Evolutionary conservation across 2,329 filamentous ascomycete genomes (phyloP).

Genomic region (Cladosporium sp.): DNA sequence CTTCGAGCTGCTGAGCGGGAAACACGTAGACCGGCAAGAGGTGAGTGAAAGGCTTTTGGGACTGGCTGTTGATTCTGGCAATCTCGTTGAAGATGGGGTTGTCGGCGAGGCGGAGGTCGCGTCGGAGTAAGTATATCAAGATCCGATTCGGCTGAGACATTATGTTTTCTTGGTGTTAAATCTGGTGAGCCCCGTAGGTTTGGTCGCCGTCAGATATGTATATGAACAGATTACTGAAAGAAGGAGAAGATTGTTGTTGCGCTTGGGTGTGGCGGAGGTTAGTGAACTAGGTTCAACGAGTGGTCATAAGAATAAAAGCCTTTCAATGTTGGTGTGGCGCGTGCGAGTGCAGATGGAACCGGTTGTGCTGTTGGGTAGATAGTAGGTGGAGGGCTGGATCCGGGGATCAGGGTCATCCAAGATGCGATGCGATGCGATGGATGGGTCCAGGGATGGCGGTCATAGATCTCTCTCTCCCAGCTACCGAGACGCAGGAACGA

Average conservation of each 20-base stretch:
- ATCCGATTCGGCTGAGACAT: slow-evolving; percentile 35
- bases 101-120: slow-evolving; percentile 69
- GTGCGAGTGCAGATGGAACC: slow-evolving; percentile 4
- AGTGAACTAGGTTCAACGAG: slow-evolving; percentile 3
- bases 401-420: background rate
- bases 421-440: slow-evolving; percentile 2
- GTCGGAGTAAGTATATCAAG: slow-evolving; percentile 67
- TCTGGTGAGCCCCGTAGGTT: background rate
- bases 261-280: background rate
- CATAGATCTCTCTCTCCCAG: slow-evolving; percentile 7
- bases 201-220: background rate
- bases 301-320: slow-evolving; percentile 4
- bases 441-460: slow-evolving; percentile 11
- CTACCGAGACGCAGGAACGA: slow-evolving; percentile 12
- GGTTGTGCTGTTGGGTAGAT: too few species aligned
- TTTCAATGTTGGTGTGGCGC: slow-evolving; percentile 2
- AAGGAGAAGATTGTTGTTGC: background rate
- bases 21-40: slow-evolving; percentile 69
- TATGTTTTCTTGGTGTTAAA: background rate
- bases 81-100: slow-evolving; percentile 67
- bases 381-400: background rate
- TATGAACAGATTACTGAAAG: slow-evolving; percentile 3
- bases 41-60: slow-evolving; percentile 52
- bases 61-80: slow-evolving; percentile 45
- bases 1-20: slow-evolving; percentile 65